Evolutionary conservation across 2,329 filamentous ascomycete species (phyloP).

Genomic region (Leptosphaerulina australis): DNA sequence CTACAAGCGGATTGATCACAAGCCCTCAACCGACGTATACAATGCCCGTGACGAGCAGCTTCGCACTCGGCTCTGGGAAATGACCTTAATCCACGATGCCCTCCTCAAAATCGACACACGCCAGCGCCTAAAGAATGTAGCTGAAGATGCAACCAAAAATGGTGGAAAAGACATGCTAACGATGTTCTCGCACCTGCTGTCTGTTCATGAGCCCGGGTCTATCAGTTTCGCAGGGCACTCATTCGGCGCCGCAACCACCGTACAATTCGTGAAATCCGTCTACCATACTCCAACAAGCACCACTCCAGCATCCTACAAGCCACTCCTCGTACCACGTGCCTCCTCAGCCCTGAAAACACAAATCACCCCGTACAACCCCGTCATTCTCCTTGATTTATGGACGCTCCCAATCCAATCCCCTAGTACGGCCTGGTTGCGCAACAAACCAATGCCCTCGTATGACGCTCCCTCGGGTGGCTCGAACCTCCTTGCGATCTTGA

Average conservation of each 20-base stretch:
- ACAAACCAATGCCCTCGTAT: constrained; percentile 76
- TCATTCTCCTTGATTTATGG: constrained; percentile 81
- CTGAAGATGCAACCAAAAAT: constrained; percentile 48
- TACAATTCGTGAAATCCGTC: constrained; percentile 79
- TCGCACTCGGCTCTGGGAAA: constrained; percentile 77
- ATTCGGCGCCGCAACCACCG: constrained; percentile 75
- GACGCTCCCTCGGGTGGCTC: constrained; percentile 56
- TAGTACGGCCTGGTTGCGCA: constrained; percentile 67
- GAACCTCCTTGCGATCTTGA: constrained; percentile 72
- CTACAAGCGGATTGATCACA: constrained; percentile 62
- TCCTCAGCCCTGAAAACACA: constrained; percentile 66
- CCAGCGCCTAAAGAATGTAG: constrained; percentile 53
- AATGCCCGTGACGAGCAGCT: constrained; percentile 72
- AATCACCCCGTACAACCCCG: constrained; percentile 69
- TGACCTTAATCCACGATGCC: constrained; percentile 72
- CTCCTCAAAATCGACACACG: constrained; percentile 69
- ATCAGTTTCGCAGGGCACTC: constrained; percentile 81
- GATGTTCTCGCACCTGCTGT: constrained; percentile 66
- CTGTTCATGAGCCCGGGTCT: constrained; percentile 72
- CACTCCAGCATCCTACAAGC: constrained; percentile 54
- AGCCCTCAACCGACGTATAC: constrained; percentile 69
- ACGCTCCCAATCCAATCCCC: constrained; percentile 72
- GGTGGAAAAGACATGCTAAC: constrained; percentile 56
- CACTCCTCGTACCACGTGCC: constrained; percentile 65
- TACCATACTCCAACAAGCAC: constrained; percentile 67